These are phyloP conservation scores for Macrophomina pseudophaseolina DNA, from an alignment of 2,329 filamentous ascomycete genomes.

Conservation along the genomic window DNA sequence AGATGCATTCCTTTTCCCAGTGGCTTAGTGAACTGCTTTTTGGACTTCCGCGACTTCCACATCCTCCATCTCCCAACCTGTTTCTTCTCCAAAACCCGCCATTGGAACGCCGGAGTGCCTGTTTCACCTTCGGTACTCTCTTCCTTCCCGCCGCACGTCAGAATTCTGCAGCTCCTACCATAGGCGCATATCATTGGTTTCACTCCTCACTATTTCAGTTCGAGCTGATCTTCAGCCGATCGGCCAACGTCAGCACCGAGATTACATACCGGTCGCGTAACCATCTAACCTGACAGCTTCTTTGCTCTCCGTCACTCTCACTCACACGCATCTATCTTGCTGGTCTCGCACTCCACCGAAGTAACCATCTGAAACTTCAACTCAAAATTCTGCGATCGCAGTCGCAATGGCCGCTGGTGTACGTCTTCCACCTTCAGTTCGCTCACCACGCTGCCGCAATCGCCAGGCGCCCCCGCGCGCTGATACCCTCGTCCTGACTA, in stretches of 20 bases:
- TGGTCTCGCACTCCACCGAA: not conserved
- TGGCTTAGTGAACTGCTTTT: not conserved
- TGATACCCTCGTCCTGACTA: not conserved
- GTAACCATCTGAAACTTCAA: not conserved
- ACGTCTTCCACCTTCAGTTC: not conserved
- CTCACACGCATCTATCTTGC: not conserved
- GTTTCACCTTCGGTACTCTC: not conserved
- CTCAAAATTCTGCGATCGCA: not conserved
- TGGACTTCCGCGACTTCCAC: not conserved
- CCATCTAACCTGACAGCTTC: not conserved
- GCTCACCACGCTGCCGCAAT: not conserved
- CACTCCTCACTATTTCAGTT: not conserved
- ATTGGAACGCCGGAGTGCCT: not conserved
- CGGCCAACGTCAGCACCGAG: constrained; percentile 13
- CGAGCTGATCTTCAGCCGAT: not conserved
- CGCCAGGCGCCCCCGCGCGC: not conserved
- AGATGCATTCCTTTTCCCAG: not conserved
- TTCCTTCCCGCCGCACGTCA: not conserved
- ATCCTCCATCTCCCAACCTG: not conserved
- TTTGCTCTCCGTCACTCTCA: not conserved
- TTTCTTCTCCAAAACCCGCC: not conserved
- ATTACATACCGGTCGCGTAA: constrained; percentile 19
- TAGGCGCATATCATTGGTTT: not conserved
- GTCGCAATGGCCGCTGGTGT: constrained; percentile 3
- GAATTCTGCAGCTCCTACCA: not conserved